Evolutionary conservation across 345 rosid species (phyloP).

Genomic region (Raphanus raphanistrum): DNA sequence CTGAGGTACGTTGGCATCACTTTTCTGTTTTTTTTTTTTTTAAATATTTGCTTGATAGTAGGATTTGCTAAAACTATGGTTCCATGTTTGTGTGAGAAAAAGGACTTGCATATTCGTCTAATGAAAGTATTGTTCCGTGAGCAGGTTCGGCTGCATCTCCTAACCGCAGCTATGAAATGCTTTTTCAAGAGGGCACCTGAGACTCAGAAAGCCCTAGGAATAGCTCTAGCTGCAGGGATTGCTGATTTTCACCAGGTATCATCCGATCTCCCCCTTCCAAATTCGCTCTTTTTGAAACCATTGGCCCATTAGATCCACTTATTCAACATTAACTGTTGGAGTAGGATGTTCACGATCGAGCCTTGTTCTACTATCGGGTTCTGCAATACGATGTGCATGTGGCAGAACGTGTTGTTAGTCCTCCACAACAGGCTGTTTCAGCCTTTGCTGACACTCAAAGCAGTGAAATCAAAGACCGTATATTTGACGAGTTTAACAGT

Average conservation of each 20-base stretch:
- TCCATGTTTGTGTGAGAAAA: constrained; percentile 3
- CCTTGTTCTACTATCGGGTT: constrained; percentile 95
- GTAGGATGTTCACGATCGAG: constrained; percentile 99
- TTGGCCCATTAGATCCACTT: constrained; percentile 4
- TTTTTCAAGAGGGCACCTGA: constrained; percentile 95
- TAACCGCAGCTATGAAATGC: constrained; percentile 94
- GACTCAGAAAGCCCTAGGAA: constrained; percentile 88
- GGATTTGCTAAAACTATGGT: neutral
- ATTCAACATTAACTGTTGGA: constrained; percentile 24
- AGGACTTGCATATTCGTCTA: too few species aligned
- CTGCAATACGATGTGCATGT: constrained; percentile 68
- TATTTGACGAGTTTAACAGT: constrained; percentile 95
- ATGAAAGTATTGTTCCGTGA: too few species aligned
- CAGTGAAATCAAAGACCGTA: constrained; percentile 94
- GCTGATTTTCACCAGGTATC: constrained; percentile 89
- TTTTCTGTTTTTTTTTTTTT: neutral
- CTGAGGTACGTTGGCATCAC: constrained; percentile 57
- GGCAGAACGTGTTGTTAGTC: constrained; percentile 85
- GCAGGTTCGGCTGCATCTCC: constrained; percentile 71
- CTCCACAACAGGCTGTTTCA: constrained; percentile 97
- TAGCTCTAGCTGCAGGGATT: constrained; percentile 80
- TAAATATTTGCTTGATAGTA: constrained; percentile 1
- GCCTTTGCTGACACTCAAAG: constrained; percentile 97
- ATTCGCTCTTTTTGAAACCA: constrained; percentile 15
- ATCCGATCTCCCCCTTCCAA: constrained; percentile 3